Evolutionary conservation across 164 flowering plant species (phyloP), one percentile per base, ranked within the genome.

Genomic region (Akebia trifoliata): DNA sequence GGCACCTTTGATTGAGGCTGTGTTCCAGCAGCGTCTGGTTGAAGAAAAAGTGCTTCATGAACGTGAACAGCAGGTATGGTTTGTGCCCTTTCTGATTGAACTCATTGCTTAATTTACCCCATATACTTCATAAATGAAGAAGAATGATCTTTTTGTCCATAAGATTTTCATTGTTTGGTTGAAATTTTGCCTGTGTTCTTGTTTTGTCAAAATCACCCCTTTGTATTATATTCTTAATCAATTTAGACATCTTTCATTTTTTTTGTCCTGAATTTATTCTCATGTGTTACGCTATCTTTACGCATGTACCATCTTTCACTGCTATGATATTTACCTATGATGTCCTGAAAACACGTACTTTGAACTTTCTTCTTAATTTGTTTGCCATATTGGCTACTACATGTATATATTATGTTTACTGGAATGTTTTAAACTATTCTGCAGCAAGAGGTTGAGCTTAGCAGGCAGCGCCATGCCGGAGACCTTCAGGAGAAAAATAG

Each of bases 401-500:
- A 8, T 17, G 4, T 17, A 4, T 26, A n/a, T 8, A 6, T 4
- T 6, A 9, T 12, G 15, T 18, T 17, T 3, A 37, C 8, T 24
- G 22, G 47, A 43, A n/a, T 17, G 47, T 43, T 43, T 50, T 22
- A 42, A 57, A 25, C 22, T 62, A 45, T 44, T 54, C 48, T 85
- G 68, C 85, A 94, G 99, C 80, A 39, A 69, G 96, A 88, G 69
- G 61, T 82, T 73, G 95, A 88, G 62, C 59, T 75, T 35, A 90
- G 97, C 76, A 78, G 78, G 64, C 81, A 76, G 63, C 81, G 84
- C 18, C 95, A 94, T 73, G 92, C 83, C 17, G 87, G 85, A 22
- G 96, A 94, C 65, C 72, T 90, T 31, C 82, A 66, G 64, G 91
- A 86, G 76, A 94, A 94, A 66, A 74, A 77, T 47, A 84, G 96